These are phyloP conservation scores for Dendryphion nanum DNA, from an alignment of 2,329 filamentous ascomycete species.

Conservation along the genomic window DNA sequence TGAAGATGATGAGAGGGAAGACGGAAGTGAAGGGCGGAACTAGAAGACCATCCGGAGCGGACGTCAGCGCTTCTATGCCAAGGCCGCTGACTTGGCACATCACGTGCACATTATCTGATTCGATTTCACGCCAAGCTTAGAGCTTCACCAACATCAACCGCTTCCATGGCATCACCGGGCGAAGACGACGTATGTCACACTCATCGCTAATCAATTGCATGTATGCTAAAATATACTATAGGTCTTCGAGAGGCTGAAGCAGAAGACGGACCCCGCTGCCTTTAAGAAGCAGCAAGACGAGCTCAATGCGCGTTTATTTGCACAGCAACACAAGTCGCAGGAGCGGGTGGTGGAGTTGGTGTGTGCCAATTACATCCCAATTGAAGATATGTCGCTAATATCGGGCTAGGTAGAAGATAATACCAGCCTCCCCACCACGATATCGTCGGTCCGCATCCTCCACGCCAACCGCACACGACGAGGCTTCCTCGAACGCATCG, in stretches of 20 bases:
- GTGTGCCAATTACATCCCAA: slow-evolving; percentile 19
- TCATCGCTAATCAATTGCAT: slow-evolving; percentile 12
- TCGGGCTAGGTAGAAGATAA: slow-evolving; percentile 69
- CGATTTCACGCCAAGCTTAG: slow-evolving; percentile 19
- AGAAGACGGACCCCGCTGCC: slow-evolving; percentile 58
- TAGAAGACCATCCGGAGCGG: too few relatives aligned
- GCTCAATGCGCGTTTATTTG: slow-evolving; percentile 57
- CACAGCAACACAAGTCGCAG: slow-evolving; percentile 62
- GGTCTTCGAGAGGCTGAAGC: slow-evolving; percentile 61
- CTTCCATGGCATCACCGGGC: slow-evolving; percentile 42
- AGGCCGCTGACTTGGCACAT: too few relatives aligned
- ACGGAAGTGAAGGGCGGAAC: too few relatives aligned
- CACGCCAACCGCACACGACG: slow-evolving; percentile 81
- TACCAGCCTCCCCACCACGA: slow-evolving; percentile 79
- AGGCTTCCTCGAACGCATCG: slow-evolving; percentile 77
- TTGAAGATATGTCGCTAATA: slow-evolving; percentile 4
- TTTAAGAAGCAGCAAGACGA: slow-evolving; percentile 60
- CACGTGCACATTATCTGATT: too few relatives aligned
- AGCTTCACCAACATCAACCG: slow-evolving; percentile 26
- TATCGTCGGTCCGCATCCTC: slow-evolving; percentile 81
- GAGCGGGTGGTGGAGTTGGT: slow-evolving; percentile 65
- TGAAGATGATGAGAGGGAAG: too few relatives aligned
- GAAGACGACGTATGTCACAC: slow-evolving; percentile 48
- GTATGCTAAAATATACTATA: slow-evolving; percentile 23
- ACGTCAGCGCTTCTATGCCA: too few relatives aligned